Conservation (phyloP, 768 basidiomycete species). For the Trametes cubensis region DNA sequence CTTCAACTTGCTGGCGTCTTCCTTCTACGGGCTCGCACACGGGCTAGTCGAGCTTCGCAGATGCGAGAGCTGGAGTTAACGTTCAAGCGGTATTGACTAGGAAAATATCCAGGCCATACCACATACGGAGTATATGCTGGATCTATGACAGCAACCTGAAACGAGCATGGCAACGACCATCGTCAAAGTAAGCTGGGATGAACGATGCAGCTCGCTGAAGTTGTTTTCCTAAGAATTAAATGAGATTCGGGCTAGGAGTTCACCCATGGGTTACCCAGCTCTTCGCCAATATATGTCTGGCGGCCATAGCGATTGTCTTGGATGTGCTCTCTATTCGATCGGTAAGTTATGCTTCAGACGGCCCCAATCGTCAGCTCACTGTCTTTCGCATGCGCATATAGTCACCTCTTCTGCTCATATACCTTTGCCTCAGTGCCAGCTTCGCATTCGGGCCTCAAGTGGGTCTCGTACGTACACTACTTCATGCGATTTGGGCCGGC, state of each 20-base stretch:
- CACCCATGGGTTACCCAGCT: too few relatives aligned
- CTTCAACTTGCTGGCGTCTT: too few relatives aligned
- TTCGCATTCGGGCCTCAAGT: conserved; percentile 64
- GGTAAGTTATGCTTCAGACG: conserved; percentile 16
- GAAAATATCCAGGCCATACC: conserved; percentile 7
- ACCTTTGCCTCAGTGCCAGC: conserved; percentile 69
- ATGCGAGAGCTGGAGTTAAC: conserved; percentile 17
- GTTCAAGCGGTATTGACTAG: conserved; percentile 13
- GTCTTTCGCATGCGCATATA: conserved; percentile 39
- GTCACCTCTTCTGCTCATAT: conserved; percentile 66
- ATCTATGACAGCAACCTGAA: too few relatives aligned
- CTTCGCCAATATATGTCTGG: conserved; percentile 42
- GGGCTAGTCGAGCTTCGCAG: conserved; percentile 17
- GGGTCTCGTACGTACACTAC: not conserved
- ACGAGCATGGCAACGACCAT: too few relatives aligned
- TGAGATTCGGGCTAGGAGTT: conserved; percentile 45
- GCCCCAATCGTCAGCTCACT: conserved; percentile 40
- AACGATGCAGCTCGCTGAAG: conserved; percentile 20
- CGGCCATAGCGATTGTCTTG: conserved; percentile 21
- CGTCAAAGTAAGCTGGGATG: too few relatives aligned
- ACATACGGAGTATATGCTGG: conserved; percentile 6
- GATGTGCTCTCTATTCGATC: conserved; percentile 24
- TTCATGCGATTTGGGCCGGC: not conserved
- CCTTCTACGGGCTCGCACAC: conserved; percentile 12
- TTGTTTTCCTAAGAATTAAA: conserved; percentile 60